A percentile compares a stretch with the other conserved stretches of the same genome.
phyloP scores from a whole-genome alignment of 257 asterid species.

The Solanum gracilifrons region DNA sequence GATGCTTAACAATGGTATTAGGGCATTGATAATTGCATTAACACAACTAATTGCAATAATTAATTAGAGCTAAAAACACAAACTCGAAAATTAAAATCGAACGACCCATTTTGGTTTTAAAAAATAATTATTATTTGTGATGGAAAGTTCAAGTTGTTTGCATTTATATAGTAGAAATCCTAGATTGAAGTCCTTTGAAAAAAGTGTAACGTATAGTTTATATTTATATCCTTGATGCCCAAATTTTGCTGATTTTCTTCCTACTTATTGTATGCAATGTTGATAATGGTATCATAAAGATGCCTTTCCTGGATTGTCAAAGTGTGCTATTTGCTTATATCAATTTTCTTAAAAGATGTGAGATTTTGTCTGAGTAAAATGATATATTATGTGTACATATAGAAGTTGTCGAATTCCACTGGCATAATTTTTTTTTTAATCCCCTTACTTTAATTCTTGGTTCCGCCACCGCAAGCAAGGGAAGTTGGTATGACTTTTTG shows the following conservation, averaged over 20 bases:
- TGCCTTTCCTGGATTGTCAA: not conserved
- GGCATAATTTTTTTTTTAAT: too few relatives aligned
- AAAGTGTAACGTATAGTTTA: not conserved
- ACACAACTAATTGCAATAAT: not conserved
- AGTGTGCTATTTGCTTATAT: not conserved
- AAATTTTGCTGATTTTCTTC: not conserved
- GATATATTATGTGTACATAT: not conserved
- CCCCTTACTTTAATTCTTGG: not conserved
- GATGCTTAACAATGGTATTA: not conserved
- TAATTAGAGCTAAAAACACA: not conserved
- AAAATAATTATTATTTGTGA: not conserved
- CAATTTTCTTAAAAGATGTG: not conserved
- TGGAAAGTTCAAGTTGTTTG: not conserved
- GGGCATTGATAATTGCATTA: not conserved
- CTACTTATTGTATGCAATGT: not conserved
- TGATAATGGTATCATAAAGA: not conserved
- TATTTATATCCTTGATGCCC: not conserved
- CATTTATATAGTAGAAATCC: not conserved
- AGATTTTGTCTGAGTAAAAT: not conserved
- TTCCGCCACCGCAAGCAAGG: too few relatives aligned
- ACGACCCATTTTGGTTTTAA: not conserved
- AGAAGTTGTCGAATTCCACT: not conserved
- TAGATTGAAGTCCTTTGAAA: not conserved
- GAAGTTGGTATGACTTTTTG: too few relatives aligned
- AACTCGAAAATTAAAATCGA: not conserved